Conservation (phyloP, 2,329 filamentous ascomycete genomes). For the Ceratocystis destructans region DNA sequence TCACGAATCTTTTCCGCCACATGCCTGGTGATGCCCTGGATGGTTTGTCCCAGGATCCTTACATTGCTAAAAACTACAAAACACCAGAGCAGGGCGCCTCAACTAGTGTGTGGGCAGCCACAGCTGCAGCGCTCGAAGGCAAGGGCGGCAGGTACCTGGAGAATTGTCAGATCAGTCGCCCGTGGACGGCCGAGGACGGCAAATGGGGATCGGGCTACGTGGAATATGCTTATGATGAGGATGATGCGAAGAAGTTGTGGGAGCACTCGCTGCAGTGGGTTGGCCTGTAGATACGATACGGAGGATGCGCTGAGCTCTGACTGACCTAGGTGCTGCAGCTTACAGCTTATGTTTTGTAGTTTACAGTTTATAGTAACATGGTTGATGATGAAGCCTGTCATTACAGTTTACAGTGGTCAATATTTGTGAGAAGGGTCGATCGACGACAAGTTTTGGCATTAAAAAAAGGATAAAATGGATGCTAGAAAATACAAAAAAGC, state of each 20-base stretch:
- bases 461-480: background rate
- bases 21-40: slow-evolving; percentile 4
- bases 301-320: too few relatives aligned
- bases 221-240: slow-evolving; percentile 9
- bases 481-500: background rate
- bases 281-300: background rate
- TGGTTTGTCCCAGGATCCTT: background rate
- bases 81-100: background rate
- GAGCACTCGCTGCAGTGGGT: slow-evolving; percentile 18
- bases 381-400: too few relatives aligned
- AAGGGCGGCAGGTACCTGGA: slow-evolving; percentile 3
- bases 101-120: background rate
- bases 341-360: too few relatives aligned
- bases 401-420: background rate
- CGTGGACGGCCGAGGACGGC: slow-evolving; percentile 1
- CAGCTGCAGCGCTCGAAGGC: background rate
- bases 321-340: too few relatives aligned
- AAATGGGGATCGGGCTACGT: background rate
- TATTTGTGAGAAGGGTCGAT: background rate
- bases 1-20: slow-evolving; percentile 17
- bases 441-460: background rate
- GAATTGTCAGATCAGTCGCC: slow-evolving; percentile 2
- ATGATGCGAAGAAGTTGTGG: slow-evolving; percentile 21
- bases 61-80: background rate
- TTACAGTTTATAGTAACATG: too few relatives aligned